These are phyloP conservation scores for Perkinsus chesapeaki DNA, from an alignment of 169 alveolate genomes.

Conservation along the genomic window DNA sequence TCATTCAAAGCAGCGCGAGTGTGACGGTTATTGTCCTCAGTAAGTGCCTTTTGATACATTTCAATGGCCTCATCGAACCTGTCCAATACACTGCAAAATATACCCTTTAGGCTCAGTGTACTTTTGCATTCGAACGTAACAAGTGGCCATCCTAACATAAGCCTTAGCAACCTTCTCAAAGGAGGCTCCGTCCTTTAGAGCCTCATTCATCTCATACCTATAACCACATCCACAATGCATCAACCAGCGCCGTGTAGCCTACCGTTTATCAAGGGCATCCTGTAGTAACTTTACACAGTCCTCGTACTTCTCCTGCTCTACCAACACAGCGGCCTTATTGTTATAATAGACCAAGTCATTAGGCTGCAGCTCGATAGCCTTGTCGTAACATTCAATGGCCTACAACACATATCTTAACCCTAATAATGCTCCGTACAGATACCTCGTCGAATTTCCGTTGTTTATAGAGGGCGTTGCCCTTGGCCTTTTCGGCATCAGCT, in stretches of 20 bases:
- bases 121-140: conserved; percentile 64
- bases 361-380: conserved; percentile 56
- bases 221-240: conserved; percentile 26
- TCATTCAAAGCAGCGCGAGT: conserved; percentile 84
- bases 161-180: conserved; percentile 53
- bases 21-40: conserved; percentile 83
- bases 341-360: conserved; percentile 54
- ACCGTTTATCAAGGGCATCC: conserved; percentile 83
- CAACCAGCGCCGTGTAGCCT: conserved; percentile 70
- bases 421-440: not conserved
- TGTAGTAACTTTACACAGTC: conserved; percentile 80
- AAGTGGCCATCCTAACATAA: conserved; percentile 75
- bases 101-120: conserved; percentile 7
- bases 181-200: conserved; percentile 11
- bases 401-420: too few relatives aligned
- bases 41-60: conserved; percentile 77
- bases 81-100: not conserved
- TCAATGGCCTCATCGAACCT: conserved; percentile 71
- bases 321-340: conserved; percentile 36
- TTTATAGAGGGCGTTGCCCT: conserved; percentile 51
- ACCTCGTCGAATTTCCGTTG: conserved; percentile 63
- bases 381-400: conserved; percentile 59
- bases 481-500: conserved; percentile 44
- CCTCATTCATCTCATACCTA: conserved; percentile 4
- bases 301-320: conserved; percentile 80